phyloP scores from a whole-genome alignment of 192 early-diverging fungal genomes.

The Backusella westeae region DNA sequence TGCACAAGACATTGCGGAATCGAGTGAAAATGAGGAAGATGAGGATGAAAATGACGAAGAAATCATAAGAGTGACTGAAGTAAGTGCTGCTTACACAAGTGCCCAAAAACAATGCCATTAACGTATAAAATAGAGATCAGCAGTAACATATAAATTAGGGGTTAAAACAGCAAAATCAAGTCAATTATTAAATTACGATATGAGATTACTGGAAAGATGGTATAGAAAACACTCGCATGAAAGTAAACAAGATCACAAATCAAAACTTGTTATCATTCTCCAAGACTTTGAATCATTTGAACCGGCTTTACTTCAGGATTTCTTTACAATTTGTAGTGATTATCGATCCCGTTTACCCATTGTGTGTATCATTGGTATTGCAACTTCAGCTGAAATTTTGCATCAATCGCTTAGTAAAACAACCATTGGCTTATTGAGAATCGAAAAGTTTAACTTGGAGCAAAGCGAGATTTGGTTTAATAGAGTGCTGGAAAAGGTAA shows the following conservation, averaged over 20 bases:
- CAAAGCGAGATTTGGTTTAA: constrained; percentile 73
- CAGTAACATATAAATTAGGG: constrained; percentile 8
- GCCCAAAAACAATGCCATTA: neutral
- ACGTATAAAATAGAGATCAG: neutral
- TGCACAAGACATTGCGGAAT: neutral
- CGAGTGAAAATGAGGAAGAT: constrained; percentile 21
- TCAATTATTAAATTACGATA: constrained; percentile 58
- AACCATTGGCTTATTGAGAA: constrained; percentile 66
- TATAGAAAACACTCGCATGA: constrained; percentile 32
- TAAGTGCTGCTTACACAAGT: neutral
- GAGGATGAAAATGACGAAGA: constrained; percentile 35
- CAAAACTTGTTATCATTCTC: constrained; percentile 69
- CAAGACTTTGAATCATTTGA: constrained; percentile 90
- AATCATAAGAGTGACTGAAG: neutral
- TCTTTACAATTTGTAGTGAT: constrained; percentile 71
- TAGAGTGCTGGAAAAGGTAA: constrained; percentile 59
- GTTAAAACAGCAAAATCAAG: constrained; percentile 6
- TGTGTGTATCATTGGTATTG: constrained; percentile 80
- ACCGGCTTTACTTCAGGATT: constrained; percentile 65
- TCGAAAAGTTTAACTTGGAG: constrained; percentile 79
- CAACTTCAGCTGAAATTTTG: constrained; percentile 79
- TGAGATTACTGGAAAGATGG: constrained; percentile 68
- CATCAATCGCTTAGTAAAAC: constrained; percentile 79
- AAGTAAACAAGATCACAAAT: constrained; percentile 14
- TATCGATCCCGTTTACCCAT: constrained; percentile 74